Conservation (phyloP, 1,284 basidiomycete species). For the Ceratobasidium sp. region DNA sequence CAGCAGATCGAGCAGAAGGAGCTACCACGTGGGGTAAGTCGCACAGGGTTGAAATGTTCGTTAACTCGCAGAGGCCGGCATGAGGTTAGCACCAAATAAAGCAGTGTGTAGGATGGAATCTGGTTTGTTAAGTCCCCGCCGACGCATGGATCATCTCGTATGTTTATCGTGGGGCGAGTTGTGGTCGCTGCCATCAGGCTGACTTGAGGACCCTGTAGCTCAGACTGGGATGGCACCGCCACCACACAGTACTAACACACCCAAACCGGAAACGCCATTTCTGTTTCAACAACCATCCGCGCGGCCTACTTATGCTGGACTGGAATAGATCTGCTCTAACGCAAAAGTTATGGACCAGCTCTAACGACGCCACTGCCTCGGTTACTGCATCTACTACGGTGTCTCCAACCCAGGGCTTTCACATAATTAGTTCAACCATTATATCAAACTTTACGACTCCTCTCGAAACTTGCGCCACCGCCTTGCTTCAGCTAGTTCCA, state of each 20-base stretch:
- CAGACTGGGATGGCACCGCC: neutral
- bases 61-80: neutral
- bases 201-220: neutral
- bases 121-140: neutral
- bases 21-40: neutral
- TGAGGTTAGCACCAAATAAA: neutral
- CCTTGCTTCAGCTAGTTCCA: constrained; percentile 43
- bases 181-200: neutral
- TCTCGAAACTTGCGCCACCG: constrained; percentile 22
- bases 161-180: constrained; percentile 3
- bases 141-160: neutral
- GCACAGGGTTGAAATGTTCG: constrained; percentile 14
- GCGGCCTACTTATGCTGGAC: constrained; percentile 6
- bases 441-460: constrained; percentile 16
- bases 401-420: constrained; percentile 38
- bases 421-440: constrained; percentile 33
- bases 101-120: neutral
- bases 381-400: constrained; percentile 7
- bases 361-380: neutral
- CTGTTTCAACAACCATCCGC: constrained; percentile 3
- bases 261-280: neutral
- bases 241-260: neutral
- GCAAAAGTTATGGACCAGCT: neutral
- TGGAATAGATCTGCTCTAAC: constrained; percentile 22
- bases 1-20: neutral